Percentiles rank a stretch among this genome's conserved stretches.
phyloP scores from a whole-genome alignment of 2,329 filamentous ascomycete genomes.

The Ophiosphaerella herpotricha region DNA sequence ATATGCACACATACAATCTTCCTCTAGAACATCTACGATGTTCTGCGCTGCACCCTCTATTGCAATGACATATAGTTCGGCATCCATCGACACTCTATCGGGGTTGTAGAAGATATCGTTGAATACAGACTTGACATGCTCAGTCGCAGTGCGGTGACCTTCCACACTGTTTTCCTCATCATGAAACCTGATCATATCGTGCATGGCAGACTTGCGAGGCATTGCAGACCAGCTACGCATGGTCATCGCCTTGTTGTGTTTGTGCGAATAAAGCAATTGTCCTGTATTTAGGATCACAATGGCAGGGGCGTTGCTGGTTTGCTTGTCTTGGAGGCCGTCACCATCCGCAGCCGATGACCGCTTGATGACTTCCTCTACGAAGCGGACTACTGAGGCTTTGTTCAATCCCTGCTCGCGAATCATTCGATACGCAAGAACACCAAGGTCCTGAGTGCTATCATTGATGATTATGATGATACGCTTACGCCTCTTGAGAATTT shows the following conservation, averaged over 20 bases:
- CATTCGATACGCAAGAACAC: slow-evolving; percentile 72
- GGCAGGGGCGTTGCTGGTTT: slow-evolving; percentile 51
- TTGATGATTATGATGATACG: slow-evolving; percentile 77
- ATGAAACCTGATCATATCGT: slow-evolving; percentile 59
- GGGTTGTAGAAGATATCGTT: slow-evolving; percentile 60
- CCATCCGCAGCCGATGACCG: slow-evolving; percentile 10
- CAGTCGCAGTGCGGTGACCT: slow-evolving; percentile 59
- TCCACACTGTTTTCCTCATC: slow-evolving; percentile 64
- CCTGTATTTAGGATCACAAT: slow-evolving; percentile 79
- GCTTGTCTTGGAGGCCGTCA: slow-evolving; percentile 24
- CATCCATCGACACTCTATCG: slow-evolving; percentile 52
- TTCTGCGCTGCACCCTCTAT: slow-evolving; percentile 69
- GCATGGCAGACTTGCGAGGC: slow-evolving; percentile 64
- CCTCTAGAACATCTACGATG: slow-evolving; percentile 63
- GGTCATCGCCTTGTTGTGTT: slow-evolving; percentile 64
- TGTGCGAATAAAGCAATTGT: slow-evolving; percentile 76
- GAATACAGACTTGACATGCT: slow-evolving; percentile 72
- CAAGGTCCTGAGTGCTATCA: slow-evolving; percentile 77
- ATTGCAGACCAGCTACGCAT: slow-evolving; percentile 60
- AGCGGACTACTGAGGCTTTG: slow-evolving; percentile 70
- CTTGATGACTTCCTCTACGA: slow-evolving; percentile 58
- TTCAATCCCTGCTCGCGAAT: slow-evolving; percentile 68
- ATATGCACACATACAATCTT: slow-evolving; percentile 53
- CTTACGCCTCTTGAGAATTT: slow-evolving; percentile 59
- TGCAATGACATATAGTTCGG: slow-evolving; percentile 71